Evolutionary conservation across 495 filamentous ascomycete species (phyloP).

Genomic region (Penicillium manginii): DNA sequence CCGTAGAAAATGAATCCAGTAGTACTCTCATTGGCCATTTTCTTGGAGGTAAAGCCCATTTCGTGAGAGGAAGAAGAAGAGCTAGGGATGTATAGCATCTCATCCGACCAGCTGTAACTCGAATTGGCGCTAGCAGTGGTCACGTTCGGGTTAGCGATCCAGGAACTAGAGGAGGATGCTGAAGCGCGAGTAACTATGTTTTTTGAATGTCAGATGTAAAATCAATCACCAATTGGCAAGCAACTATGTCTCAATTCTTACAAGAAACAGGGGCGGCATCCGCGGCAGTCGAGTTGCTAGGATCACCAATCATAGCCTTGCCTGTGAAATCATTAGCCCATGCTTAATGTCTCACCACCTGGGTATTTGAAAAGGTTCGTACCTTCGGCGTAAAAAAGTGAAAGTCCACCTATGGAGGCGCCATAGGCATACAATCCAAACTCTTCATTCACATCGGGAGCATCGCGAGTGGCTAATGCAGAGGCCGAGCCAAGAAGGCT

Average conservation of each 20-base stretch:
- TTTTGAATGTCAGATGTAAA: background rate
- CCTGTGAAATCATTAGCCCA: background rate
- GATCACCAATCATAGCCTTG: constrained; percentile 9
- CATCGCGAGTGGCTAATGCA: background rate
- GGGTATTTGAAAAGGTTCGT: background rate
- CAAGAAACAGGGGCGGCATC: constrained; percentile 5
- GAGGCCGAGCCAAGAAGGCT: background rate
- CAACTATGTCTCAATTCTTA: background rate
- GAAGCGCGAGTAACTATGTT: constrained; percentile 5
- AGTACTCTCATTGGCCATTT: constrained; percentile 8
- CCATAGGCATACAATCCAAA: background rate
- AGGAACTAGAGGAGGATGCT: background rate
- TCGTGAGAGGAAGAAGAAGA: constrained; percentile 10
- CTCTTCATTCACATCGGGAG: background rate
- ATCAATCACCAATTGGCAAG: background rate
- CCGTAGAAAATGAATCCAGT: constrained; percentile 14
- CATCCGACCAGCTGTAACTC: constrained; percentile 9
- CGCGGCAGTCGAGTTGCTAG: constrained; percentile 11
- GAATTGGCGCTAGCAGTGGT: constrained; percentile 3
- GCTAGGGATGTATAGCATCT: constrained; percentile 12
- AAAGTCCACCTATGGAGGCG: background rate
- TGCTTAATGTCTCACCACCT: background rate
- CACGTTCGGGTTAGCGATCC: constrained; percentile 11
- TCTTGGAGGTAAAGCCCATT: constrained; percentile 9
- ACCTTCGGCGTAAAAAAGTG: constrained; percentile 3